A percentile compares a stretch with the other conserved stretches of the same genome.
Evolutionary conservation across 805 yeast genomes (phyloP).

Genomic region (Kuraishia piskuri): DNA sequence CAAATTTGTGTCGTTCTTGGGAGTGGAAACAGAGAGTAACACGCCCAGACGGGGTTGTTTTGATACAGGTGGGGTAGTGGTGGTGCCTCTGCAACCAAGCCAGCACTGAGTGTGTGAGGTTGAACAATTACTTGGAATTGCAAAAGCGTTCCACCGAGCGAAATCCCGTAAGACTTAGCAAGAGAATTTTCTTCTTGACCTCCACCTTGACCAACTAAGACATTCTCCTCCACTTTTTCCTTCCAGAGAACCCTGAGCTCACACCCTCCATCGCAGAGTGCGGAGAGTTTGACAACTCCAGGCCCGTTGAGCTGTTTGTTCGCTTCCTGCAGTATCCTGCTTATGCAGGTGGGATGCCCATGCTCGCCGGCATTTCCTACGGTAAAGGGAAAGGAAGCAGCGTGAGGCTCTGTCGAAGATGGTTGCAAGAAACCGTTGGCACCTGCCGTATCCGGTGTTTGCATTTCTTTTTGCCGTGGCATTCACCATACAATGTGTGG

Average conservation of each 20-base stretch:
- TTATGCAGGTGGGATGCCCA: not conserved
- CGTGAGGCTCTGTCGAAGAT: not conserved
- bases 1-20: too few species aligned
- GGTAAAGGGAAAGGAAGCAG: not conserved
- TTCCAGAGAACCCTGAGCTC: not conserved
- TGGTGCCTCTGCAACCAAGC: not conserved
- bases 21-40: too few species aligned
- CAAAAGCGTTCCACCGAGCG: not conserved
- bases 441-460: not conserved
- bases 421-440: not conserved
- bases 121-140: not conserved
- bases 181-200: not conserved
- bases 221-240: not conserved
- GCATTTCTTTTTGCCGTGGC: not conserved
- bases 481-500: not conserved
- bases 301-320: not conserved
- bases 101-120: not conserved
- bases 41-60: too few species aligned
- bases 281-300: not conserved
- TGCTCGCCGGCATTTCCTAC: not conserved
- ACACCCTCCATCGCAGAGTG: not conserved
- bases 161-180: not conserved
- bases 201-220: not conserved
- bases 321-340: not conserved
- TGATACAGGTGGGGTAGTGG: too few species aligned